Evolutionary conservation across 495 filamentous ascomycete genomes (phyloP).

Genomic region (Amphirosellinia nigrospora): DNA sequence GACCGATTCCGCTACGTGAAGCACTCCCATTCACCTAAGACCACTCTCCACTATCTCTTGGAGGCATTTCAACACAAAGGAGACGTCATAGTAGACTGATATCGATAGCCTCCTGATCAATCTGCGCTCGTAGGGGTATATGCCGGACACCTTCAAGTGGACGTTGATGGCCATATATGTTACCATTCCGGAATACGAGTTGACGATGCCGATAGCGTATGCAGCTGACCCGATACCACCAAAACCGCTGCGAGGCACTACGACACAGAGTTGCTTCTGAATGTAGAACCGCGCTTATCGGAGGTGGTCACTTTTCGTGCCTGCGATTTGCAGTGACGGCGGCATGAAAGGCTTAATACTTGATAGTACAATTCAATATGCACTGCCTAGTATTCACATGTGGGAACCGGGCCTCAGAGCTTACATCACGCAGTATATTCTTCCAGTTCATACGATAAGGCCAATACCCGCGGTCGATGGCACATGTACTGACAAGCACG

Average conservation of each 20-base stretch:
- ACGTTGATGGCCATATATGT: not conserved
- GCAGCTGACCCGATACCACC: not conserved
- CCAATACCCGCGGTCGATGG: not conserved
- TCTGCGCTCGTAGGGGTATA: not conserved
- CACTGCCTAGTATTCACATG: not conserved
- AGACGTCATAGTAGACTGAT: not conserved
- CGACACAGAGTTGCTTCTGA: not conserved
- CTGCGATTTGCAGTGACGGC: not conserved
- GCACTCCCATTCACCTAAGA: not conserved
- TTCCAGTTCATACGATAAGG: not conserved
- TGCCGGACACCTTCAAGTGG: not conserved
- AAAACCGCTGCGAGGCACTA: not conserved
- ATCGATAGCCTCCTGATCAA: not conserved
- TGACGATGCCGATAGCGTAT: not conserved
- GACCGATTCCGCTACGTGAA: not conserved
- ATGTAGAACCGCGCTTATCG: not conserved
- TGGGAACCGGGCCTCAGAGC: not conserved
- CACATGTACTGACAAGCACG: not conserved
- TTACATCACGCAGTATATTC: not conserved
- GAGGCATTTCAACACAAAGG: not conserved
- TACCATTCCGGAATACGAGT: not conserved
- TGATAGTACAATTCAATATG: not conserved
- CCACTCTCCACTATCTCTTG: not conserved
- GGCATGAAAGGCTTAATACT: not conserved
- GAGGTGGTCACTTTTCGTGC: not conserved